A percentile compares a stretch with the other conserved stretches of the same genome.
Evolutionary conservation across 2,329 filamentous ascomycete genomes (phyloP).

Genomic region (Stachybotrys echinatus): DNA sequence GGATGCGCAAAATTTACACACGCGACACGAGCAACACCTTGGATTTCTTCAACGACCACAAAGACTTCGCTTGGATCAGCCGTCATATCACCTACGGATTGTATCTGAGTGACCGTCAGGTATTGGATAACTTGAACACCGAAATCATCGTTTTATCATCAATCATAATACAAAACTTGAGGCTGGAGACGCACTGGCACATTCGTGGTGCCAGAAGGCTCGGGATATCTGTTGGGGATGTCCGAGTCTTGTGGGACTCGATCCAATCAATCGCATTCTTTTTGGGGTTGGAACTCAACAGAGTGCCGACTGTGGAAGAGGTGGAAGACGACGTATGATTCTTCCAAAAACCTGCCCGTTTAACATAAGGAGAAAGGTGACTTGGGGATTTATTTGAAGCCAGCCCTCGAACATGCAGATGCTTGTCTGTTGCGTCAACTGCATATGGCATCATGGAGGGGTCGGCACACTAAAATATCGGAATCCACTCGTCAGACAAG

Average conservation of each 20-base stretch:
- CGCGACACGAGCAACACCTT: constrained; percentile 34
- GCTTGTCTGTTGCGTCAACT: no score
- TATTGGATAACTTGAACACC: constrained; percentile 49
- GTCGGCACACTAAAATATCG: no score
- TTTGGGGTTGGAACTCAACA: neutral
- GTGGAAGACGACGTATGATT: neutral
- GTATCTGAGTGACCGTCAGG: constrained; percentile 50
- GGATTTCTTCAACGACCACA: constrained; percentile 28
- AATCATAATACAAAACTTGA: constrained; percentile 55
- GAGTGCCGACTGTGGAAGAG: neutral
- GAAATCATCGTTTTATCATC: constrained; percentile 47
- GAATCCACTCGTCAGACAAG: no score
- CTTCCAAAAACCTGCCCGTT: no score
- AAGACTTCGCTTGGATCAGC: constrained; percentile 42
- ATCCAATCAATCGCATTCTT: neutral
- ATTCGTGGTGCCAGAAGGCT: neutral
- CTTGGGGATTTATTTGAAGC: no score
- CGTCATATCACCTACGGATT: constrained; percentile 53
- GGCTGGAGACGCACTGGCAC: constrained; percentile 49
- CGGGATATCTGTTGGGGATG: neutral
- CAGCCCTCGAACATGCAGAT: no score
- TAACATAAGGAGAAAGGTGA: no score
- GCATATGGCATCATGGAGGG: no score
- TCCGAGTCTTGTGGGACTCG: neutral
- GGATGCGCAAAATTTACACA: constrained; percentile 52